Evolutionary conservation across 768 basidiomycete species (phyloP).

Genomic region (Russula sp.): DNA sequence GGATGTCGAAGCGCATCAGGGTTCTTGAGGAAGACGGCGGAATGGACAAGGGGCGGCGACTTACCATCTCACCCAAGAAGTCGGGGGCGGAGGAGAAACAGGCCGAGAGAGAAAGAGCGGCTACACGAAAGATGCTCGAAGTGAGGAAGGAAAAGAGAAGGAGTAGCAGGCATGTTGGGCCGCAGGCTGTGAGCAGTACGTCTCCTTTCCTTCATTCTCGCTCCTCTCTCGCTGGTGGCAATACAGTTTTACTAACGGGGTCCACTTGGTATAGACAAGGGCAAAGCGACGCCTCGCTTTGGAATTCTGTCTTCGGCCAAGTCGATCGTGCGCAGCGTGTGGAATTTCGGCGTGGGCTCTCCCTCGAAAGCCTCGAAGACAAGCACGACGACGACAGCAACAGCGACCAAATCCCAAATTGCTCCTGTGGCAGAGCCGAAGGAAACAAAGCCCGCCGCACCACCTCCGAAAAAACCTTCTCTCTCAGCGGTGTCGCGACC

Average conservation of each 20-base stretch:
- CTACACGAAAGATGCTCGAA: constrained; percentile 62
- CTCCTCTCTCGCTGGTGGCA: constrained; percentile 8
- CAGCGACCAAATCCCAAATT: constrained; percentile 34
- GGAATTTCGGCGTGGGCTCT: constrained; percentile 53
- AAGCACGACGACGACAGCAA: constrained; percentile 30
- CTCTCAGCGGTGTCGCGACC: constrained; percentile 10
- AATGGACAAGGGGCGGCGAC: constrained; percentile 37
- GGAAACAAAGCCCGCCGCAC: constrained; percentile 18
- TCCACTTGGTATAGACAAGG: constrained; percentile 31
- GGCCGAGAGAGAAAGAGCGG: constrained; percentile 51
- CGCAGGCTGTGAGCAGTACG: constrained; percentile 31
- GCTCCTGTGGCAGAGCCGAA: constrained; percentile 4
- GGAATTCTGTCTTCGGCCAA: constrained; percentile 72
- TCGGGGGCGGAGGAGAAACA: constrained; percentile 30
- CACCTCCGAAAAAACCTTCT: constrained; percentile 20
- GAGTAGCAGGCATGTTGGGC: constrained; percentile 50
- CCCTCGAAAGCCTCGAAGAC: constrained; percentile 33
- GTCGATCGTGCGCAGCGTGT: constrained; percentile 67
- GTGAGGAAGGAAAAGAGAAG: constrained; percentile 63
- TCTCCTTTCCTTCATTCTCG: constrained; percentile 15
- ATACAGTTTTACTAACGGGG: background rate
- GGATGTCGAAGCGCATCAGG: constrained; percentile 47
- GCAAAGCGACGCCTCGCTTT: constrained; percentile 53
- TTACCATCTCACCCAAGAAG: constrained; percentile 38
- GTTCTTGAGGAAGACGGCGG: constrained; percentile 39